phyloP scores from a whole-genome alignment of 257 asterid genomes.

The Lycium barbarum region DNA sequence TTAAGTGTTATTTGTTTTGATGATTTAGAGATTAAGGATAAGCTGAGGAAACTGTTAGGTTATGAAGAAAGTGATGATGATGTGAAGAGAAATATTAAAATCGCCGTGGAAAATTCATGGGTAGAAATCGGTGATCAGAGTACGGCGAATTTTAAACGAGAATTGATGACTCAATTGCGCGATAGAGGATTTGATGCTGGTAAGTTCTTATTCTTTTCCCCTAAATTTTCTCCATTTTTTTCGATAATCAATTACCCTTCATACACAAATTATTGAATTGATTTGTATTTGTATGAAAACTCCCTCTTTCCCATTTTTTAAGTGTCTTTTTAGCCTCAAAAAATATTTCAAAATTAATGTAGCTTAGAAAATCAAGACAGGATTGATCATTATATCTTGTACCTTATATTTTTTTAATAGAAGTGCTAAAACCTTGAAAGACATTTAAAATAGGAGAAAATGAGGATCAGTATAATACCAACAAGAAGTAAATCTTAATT shows the following conservation, averaged over 20 bases:
- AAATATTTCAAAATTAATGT: too few relatives aligned
- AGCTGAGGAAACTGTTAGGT: constrained; percentile 31
- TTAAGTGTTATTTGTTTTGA: not conserved
- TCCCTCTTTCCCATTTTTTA: not conserved
- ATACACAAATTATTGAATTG: not conserved
- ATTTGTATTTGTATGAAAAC: too few relatives aligned
- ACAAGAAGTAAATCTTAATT: not conserved
- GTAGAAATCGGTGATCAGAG: constrained; percentile 24
- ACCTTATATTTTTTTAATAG: too few relatives aligned
- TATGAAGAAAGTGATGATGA: constrained; percentile 28
- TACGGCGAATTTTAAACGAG: constrained; percentile 40
- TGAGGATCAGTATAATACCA: not conserved
- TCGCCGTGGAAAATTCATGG: constrained; percentile 38
- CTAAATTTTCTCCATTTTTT: not conserved
- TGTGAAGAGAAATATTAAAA: constrained; percentile 32
- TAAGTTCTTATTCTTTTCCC: not conserved
- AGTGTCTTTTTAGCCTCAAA: not conserved
- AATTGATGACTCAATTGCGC: constrained; percentile 44
- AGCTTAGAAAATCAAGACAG: not conserved
- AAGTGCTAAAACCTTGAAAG: not conserved
- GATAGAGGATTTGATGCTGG: constrained; percentile 46
- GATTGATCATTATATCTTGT: too few relatives aligned
- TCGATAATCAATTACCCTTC: not conserved
- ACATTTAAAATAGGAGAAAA: not conserved
- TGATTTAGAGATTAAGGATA: constrained; percentile 26